A percentile compares a stretch with the other conserved stretches of the same genome.
phyloP scores from a whole-genome alignment of 257 asterid genomes.

The Salvia miltiorrhiza region DNA sequence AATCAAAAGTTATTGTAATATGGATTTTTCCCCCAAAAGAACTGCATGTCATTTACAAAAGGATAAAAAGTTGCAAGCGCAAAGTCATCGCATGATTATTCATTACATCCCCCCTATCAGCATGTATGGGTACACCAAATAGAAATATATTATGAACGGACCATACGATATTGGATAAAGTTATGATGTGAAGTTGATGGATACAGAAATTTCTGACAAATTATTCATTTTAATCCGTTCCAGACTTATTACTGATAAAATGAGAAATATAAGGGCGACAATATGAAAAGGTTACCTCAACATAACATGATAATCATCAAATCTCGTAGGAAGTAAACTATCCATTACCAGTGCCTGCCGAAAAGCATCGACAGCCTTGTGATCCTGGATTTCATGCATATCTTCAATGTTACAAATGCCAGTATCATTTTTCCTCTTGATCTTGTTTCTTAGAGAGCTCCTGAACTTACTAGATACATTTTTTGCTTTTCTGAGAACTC shows the following conservation, averaged over 20 bases:
- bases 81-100: background rate
- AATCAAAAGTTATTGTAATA: background rate
- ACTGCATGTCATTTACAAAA: background rate
- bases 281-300: conserved; percentile 42
- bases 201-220: background rate
- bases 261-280: conserved; percentile 1
- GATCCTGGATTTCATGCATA: conserved; percentile 39
- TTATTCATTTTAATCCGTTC: background rate
- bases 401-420: conserved; percentile 35
- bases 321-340: conserved; percentile 55
- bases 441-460: conserved; percentile 35
- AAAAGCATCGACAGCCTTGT: conserved; percentile 48
- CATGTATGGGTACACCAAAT: background rate
- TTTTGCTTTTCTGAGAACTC: conserved; percentile 39
- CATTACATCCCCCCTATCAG: background rate
- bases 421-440: conserved; percentile 30
- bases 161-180: background rate
- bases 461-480: conserved; percentile 31
- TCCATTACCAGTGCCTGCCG: conserved; percentile 50
- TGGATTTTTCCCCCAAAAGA: background rate
- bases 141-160: background rate
- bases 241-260: background rate
- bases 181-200: background rate
- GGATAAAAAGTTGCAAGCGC: background rate
- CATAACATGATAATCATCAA: conserved; percentile 58